Conservation (phyloP, 805 yeast genomes). For the Saturnispora diversa region DNA sequence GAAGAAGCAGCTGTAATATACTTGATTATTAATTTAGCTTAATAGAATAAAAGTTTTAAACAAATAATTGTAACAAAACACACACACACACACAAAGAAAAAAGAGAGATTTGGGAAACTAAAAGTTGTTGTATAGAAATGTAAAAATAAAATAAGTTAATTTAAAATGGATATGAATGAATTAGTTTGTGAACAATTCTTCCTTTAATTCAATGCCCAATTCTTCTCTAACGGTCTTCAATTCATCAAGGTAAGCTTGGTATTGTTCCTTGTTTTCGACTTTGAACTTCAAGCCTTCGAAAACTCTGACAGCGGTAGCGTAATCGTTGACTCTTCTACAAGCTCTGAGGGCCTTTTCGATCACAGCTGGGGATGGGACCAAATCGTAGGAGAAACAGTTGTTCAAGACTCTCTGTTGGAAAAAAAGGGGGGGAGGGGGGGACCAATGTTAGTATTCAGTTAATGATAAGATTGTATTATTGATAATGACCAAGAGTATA, state of each 20-base stretch:
- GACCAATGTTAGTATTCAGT: conserved; percentile 24
- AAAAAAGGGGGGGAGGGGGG: too few relatives aligned
- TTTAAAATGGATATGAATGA: conserved; percentile 8
- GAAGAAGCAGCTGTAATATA: too few relatives aligned
- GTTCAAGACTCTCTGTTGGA: conserved; percentile 78
- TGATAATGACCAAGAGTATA: too few relatives aligned
- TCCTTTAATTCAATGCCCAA: conserved; percentile 91
- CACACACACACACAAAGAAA: too few relatives aligned
- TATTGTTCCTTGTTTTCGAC: conserved; percentile 93
- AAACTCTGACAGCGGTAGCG: conserved; percentile 97
- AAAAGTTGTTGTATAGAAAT: conserved; percentile 8
- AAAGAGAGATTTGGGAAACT: too few relatives aligned
- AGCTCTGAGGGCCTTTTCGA: conserved; percentile 93
- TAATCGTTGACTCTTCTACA: conserved; percentile 98
- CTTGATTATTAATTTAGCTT: too few relatives aligned
- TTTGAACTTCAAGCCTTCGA: conserved; percentile 93
- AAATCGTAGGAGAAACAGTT: conserved; percentile 97
- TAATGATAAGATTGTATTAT: too few relatives aligned
- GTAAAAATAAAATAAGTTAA: conserved; percentile 8
- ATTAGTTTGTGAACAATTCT: conserved; percentile 49
- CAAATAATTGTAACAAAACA: too few relatives aligned
- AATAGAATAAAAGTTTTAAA: too few relatives aligned
- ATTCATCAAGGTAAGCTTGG: conserved; percentile 91
- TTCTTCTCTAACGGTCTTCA: conserved; percentile 84
- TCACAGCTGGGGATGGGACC: conserved; percentile 95